These are phyloP conservation scores for Cairneyella variabilis DNA, from an alignment of 495 filamentous ascomycete genomes.

Conservation along the genomic window DNA sequence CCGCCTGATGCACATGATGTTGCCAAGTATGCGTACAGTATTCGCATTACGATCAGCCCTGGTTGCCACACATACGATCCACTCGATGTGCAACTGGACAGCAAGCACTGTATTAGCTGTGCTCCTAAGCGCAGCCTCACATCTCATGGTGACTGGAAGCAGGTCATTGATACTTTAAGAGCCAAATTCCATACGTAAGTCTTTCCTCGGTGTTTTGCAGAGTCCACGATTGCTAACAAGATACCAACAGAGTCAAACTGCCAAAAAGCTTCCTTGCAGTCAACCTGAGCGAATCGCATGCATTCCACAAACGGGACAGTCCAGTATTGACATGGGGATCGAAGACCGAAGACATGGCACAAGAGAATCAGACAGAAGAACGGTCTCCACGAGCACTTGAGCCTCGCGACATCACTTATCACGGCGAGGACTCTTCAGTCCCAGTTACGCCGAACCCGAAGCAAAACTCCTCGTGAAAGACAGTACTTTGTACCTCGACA, in stretches of 20 bases:
- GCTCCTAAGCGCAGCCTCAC: conserved; percentile 85
- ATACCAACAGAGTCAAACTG: conserved; percentile 71
- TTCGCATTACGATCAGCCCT: conserved; percentile 91
- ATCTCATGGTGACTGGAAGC: conserved; percentile 91
- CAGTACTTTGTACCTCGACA: too few species aligned
- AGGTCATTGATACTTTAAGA: conserved; percentile 87
- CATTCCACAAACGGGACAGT: conserved; percentile 45
- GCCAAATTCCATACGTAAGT: conserved; percentile 91
- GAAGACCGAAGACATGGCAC: background rate
- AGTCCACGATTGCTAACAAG: conserved; percentile 11
- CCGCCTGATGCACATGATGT: conserved; percentile 33
- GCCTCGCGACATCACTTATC: background rate
- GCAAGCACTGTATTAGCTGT: conserved; percentile 89
- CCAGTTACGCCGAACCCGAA: too few species aligned
- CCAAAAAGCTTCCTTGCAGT: conserved; percentile 91
- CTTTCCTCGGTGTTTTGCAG: background rate
- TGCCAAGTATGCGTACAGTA: conserved; percentile 77
- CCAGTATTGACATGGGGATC: background rate
- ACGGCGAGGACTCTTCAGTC: background rate
- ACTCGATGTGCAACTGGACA: conserved; percentile 91
- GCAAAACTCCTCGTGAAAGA: too few species aligned
- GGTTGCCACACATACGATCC: conserved; percentile 96
- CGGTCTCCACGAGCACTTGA: background rate
- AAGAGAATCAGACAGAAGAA: background rate
- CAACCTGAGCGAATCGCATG: conserved; percentile 72